Evolutionary conservation across 192 early-diverging fungal genomes (phyloP).

Genomic region (Podila clonocystis): DNA sequence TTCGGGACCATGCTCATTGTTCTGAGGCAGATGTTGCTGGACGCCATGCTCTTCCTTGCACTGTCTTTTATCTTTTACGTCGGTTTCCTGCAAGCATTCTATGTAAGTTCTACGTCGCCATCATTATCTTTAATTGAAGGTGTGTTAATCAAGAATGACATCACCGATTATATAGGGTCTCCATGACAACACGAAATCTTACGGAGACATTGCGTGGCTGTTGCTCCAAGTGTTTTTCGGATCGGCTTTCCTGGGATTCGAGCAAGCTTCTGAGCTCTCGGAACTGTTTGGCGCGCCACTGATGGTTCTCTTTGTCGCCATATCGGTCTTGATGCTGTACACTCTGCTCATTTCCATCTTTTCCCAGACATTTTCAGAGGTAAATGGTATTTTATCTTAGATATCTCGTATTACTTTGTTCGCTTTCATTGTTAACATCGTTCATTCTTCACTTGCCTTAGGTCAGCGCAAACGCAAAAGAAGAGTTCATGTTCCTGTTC

Average conservation of each 20-base stretch:
- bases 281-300: slow-evolving; percentile 47
- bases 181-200: slow-evolving; percentile 41
- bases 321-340: slow-evolving; percentile 51
- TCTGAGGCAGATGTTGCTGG: slow-evolving; percentile 53
- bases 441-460: not conserved
- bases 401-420: no score
- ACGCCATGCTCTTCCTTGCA: slow-evolving; percentile 50
- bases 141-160: not conserved
- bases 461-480: slow-evolving; percentile 55
- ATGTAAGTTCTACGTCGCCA: slow-evolving; percentile 6
- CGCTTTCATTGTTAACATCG: not conserved
- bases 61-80: slow-evolving; percentile 52
- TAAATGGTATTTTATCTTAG: not conserved
- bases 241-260: slow-evolving; percentile 52
- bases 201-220: slow-evolving; percentile 52
- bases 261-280: slow-evolving; percentile 44
- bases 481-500: slow-evolving; percentile 56
- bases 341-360: slow-evolving; percentile 55
- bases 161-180: slow-evolving; percentile 10
- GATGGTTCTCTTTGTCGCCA: slow-evolving; percentile 55
- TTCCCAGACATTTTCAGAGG: slow-evolving; percentile 49
- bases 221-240: slow-evolving; percentile 54
- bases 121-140: not conserved
- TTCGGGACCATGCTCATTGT: slow-evolving; percentile 57
- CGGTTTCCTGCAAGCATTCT: slow-evolving; percentile 54